These are phyloP conservation scores for Neurospora sp. DNA, from an alignment of 495 filamentous ascomycete species.

Conservation along the genomic window DNA sequence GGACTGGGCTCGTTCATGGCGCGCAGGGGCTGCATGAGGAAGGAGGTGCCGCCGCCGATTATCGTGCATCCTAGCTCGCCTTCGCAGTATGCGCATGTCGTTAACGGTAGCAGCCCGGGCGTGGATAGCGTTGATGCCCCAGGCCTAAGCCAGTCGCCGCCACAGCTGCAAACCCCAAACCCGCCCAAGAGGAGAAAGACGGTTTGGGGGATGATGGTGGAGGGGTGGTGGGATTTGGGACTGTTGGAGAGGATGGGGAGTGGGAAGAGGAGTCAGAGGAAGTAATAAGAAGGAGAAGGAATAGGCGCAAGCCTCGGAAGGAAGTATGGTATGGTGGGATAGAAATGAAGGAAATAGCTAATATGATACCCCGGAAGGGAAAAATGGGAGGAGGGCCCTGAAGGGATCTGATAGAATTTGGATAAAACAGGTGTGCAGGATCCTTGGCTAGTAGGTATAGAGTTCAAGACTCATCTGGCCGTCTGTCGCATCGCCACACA, in stretches of 20 bases:
- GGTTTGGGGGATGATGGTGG: conserved; percentile 24
- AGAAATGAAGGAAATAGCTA: not conserved
- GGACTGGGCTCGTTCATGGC: conserved; percentile 3
- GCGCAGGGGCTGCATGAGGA: not conserved
- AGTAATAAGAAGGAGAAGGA: not conserved
- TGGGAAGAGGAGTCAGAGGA: conserved; percentile 14
- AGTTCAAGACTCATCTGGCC: not conserved
- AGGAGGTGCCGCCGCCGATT: conserved; percentile 12
- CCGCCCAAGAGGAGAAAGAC: conserved; percentile 27
- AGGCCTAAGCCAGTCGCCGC: not conserved
- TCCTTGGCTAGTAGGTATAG: not conserved
- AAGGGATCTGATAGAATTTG: not conserved
- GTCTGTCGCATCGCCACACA: not conserved
- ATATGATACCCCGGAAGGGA: not conserved
- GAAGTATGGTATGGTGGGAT: not conserved
- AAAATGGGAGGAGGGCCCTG: not conserved
- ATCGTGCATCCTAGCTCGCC: conserved; percentile 2
- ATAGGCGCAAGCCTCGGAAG: not conserved
- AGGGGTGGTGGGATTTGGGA: conserved; percentile 42
- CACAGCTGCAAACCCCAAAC: not conserved
- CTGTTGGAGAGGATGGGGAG: conserved; percentile 28
- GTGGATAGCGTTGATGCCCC: not conserved
- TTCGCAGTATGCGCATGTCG: conserved; percentile 1
- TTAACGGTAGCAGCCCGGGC: not conserved
- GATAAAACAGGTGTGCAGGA: not conserved